Conservation (phyloP, 306 rosid genomes). For the Phaseolus lunatus region DNA sequence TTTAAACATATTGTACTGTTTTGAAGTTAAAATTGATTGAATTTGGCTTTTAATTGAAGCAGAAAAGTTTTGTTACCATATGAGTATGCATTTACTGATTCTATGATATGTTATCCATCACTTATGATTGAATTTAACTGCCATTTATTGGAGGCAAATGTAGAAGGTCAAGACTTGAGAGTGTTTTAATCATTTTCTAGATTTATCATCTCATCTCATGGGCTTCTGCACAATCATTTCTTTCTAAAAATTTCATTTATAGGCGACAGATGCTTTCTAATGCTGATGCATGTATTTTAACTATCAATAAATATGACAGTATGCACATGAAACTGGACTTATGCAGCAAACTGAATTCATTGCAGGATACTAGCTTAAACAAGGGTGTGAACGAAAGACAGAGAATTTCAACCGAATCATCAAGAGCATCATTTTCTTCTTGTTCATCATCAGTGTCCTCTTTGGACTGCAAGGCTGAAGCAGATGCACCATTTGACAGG, state of each 20-base stretch:
- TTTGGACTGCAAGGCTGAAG: conserved; percentile 66
- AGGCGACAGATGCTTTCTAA: not conserved
- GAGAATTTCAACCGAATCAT: conserved; percentile 74
- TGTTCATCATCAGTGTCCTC: conserved; percentile 88
- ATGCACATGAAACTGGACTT: conserved; percentile 28
- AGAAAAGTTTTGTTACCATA: not conserved
- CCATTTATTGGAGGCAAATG: conserved; percentile 25
- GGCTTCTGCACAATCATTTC: not conserved
- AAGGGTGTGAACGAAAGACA: conserved; percentile 64
- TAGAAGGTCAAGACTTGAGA: not conserved
- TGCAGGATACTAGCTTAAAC: conserved; percentile 69
- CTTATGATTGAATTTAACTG: conserved; percentile 18
- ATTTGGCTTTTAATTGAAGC: conserved; percentile 23
- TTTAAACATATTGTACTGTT: conserved; percentile 12
- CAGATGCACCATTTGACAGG: conserved; percentile 61
- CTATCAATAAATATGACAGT: not conserved
- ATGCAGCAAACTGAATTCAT: conserved; percentile 36
- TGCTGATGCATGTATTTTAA: conserved; percentile 9
- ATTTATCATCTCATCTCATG: conserved; percentile 19
- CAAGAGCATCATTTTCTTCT: conserved; percentile 83
- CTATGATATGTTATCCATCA: not conserved
- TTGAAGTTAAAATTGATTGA: conserved; percentile 20
- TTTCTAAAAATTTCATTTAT: not conserved
- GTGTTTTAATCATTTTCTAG: conserved; percentile 15
- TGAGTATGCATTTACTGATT: conserved; percentile 12